These are phyloP conservation scores for Gelatoporia subvermispora DNA, from an alignment of 768 basidiomycete genomes.

Conservation along the genomic window DNA sequence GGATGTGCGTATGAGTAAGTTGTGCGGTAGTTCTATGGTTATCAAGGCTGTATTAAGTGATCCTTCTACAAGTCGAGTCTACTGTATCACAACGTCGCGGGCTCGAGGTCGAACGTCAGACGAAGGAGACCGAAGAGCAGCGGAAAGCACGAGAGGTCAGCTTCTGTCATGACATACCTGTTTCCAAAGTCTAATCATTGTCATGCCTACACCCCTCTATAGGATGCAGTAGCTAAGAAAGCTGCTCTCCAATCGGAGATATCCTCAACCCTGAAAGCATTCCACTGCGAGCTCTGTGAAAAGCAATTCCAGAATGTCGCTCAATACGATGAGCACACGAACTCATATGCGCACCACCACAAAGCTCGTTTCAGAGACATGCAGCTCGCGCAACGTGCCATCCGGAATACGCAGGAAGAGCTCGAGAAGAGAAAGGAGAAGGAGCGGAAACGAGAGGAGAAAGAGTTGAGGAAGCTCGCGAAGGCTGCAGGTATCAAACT, in stretches of 20 bases:
- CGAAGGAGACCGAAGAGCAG: constrained; percentile 76
- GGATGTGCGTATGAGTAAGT: constrained; percentile 64
- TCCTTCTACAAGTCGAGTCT: constrained; percentile 45
- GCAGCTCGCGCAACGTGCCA: constrained; percentile 62
- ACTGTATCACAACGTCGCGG: constrained; percentile 79
- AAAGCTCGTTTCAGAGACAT: constrained; percentile 79
- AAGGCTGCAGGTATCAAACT: constrained; percentile 78
- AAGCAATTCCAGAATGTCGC: constrained; percentile 85
- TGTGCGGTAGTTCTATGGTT: not conserved
- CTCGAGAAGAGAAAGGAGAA: constrained; percentile 77
- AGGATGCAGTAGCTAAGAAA: constrained; percentile 64
- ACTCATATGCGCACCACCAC: constrained; percentile 85
- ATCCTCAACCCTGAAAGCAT: constrained; percentile 59
- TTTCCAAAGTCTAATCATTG: too few relatives aligned
- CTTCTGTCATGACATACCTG: too few relatives aligned
- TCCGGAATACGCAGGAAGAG: constrained; percentile 58
- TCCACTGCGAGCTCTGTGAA: constrained; percentile 80
- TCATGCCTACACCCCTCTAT: too few relatives aligned
- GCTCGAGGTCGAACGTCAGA: constrained; percentile 77
- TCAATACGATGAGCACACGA: constrained; percentile 87
- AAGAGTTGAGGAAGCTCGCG: constrained; percentile 78
- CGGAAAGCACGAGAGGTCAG: constrained; percentile 66
- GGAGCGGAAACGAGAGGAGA: constrained; percentile 81
- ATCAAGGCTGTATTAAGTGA: not conserved
- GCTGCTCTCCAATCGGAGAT: constrained; percentile 67